These are phyloP conservation scores for Themeda triandra DNA, from an alignment of 176 grass and related monocot species.

Conservation along the genomic window DNA sequence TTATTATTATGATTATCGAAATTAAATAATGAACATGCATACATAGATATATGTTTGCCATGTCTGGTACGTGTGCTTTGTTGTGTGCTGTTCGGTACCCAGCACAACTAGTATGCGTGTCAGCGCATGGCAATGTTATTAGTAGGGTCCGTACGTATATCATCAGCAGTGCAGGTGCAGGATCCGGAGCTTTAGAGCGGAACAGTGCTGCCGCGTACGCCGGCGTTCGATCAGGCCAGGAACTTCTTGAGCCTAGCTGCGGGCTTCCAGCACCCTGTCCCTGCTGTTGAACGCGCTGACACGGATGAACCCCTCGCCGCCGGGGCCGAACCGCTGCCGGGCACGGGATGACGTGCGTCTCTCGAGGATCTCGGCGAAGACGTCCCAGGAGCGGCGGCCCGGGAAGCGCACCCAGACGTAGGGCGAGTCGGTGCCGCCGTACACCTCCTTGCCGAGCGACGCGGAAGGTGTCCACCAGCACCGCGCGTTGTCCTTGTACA, in stretches of 20 bases:
- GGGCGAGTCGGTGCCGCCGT: conserved; percentile 81
- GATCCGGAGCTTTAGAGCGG: too few relatives aligned
- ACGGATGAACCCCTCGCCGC: conserved; percentile 89
- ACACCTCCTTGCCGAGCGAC: conserved; percentile 65
- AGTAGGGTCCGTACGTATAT: too few relatives aligned
- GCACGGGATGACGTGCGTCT: conserved; percentile 81
- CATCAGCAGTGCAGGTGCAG: too few relatives aligned
- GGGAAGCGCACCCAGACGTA: conserved; percentile 94
- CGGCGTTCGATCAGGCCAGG: conserved; percentile 29
- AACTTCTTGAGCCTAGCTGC: conserved; percentile 59
- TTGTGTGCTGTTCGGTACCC: not conserved
- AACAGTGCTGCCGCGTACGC: too few relatives aligned
- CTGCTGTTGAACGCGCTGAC: conserved; percentile 76
- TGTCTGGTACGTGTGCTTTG: not conserved
- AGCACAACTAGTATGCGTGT: not conserved
- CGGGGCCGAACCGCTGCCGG: conserved; percentile 84
- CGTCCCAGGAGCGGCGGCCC: conserved; percentile 69
- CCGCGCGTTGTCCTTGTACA: conserved; percentile 78
- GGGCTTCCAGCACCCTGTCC: conserved; percentile 68
- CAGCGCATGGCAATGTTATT: conserved; percentile 5
- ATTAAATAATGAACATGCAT: not conserved
- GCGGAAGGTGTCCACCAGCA: conserved; percentile 68
- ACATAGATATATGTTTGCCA: not conserved
- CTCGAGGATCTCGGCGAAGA: conserved; percentile 84
- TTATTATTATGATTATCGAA: not conserved